These are phyloP conservation scores for Geotrichum fermentans DNA, from an alignment of 1,139 yeast genomes.

Conservation along the genomic window DNA sequence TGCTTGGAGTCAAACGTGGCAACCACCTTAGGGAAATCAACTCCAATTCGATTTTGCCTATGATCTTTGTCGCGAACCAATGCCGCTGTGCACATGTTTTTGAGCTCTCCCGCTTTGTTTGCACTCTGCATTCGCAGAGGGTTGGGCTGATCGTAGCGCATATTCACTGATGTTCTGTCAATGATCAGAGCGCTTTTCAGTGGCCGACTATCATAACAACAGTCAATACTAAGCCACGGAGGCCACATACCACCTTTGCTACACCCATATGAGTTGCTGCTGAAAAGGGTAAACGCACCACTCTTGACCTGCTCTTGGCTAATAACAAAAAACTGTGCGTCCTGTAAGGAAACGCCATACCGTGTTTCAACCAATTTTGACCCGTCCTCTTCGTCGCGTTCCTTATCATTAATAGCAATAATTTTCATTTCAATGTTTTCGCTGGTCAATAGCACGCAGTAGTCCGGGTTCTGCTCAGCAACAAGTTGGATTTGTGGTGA, in stretches of 20 bases:
- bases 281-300: constrained; percentile 43
- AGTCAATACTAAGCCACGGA: constrained; percentile 71
- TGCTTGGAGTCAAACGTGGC: constrained; percentile 70
- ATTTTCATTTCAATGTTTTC: constrained; percentile 68
- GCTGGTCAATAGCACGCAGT: constrained; percentile 66
- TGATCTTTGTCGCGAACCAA: constrained; percentile 36
- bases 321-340: constrained; percentile 68
- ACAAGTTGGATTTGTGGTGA: constrained; percentile 86
- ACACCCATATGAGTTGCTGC: constrained; percentile 40
- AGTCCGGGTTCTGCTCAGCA: constrained; percentile 57
- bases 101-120: constrained; percentile 15
- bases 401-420: constrained; percentile 50
- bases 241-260: constrained; percentile 55
- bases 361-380: constrained; percentile 61
- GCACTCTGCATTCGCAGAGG: constrained; percentile 44
- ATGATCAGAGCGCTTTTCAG: constrained; percentile 54
- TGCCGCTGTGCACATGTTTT: constrained; percentile 17
- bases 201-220: constrained; percentile 63
- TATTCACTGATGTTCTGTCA: constrained; percentile 57
- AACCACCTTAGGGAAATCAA: constrained; percentile 66
- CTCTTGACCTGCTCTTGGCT: constrained; percentile 45
- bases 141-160: constrained; percentile 65
- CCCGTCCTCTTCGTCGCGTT: constrained; percentile 47
- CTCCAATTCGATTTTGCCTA: constrained; percentile 44
- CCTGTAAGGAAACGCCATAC: constrained; percentile 60